phyloP scores from a whole-genome alignment of 805 yeast species.

The Yamadazyma takamatsuzukensis region DNA sequence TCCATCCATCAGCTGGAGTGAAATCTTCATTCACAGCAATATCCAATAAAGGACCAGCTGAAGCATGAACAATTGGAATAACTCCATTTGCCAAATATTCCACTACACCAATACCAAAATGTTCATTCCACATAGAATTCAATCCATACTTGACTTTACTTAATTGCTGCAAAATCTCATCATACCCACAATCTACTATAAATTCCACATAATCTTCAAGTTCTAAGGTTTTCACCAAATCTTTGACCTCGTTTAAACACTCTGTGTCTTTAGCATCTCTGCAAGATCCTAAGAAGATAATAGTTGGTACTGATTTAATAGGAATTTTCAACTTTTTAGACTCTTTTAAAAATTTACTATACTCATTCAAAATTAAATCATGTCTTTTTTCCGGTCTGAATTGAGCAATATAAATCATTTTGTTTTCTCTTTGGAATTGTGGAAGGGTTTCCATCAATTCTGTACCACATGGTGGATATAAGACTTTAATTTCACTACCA shows the following conservation, averaged over 20 bases:
- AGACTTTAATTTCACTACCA: slow-evolving; percentile 35
- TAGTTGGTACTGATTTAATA: slow-evolving; percentile 40
- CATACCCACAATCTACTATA: slow-evolving; percentile 71
- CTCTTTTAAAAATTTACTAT: slow-evolving; percentile 45
- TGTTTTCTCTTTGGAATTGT: slow-evolving; percentile 23
- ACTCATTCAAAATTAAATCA: slow-evolving; percentile 61
- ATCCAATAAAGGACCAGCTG: slow-evolving; percentile 92
- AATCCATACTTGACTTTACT: slow-evolving; percentile 66
- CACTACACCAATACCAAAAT: slow-evolving; percentile 95
- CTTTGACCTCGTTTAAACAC: slow-evolving; percentile 50
- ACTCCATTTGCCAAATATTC: slow-evolving; percentile 86
- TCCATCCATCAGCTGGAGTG: slow-evolving; percentile 15
- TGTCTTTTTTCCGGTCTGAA: slow-evolving; percentile 96
- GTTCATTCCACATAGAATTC: slow-evolving; percentile 99
- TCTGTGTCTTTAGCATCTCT: slow-evolving; percentile 63
- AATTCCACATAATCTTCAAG: slow-evolving; percentile 45
- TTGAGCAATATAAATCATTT: slow-evolving; percentile 74
- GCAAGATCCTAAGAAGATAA: slow-evolving; percentile 82
- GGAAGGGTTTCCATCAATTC: slow-evolving; percentile 33
- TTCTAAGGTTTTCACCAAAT: slow-evolving; percentile 29
- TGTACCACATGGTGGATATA: slow-evolving; percentile 91
- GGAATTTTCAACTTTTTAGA: slow-evolving; percentile 16
- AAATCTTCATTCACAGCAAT: slow-evolving; percentile 49
- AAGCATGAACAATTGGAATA: slow-evolving; percentile 86
- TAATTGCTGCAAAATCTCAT: slow-evolving; percentile 53